Evolutionary conservation across 768 basidiomycete species (phyloP).

Genomic region (Boletus huronensis): DNA sequence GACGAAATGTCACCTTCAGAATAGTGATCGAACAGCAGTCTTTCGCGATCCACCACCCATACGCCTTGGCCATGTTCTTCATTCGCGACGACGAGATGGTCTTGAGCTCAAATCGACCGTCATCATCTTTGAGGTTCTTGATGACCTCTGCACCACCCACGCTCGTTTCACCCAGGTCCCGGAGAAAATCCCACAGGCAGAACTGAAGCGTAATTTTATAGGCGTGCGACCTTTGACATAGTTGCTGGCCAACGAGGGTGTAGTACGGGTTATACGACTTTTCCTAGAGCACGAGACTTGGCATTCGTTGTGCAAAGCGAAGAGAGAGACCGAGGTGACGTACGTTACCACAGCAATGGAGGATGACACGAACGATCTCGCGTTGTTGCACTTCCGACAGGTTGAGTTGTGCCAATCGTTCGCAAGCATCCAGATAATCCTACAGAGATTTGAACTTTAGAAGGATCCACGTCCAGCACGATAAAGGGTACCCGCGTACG

Average conservation of each 20-base stretch:
- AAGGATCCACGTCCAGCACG: neutral
- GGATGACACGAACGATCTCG: constrained; percentile 86
- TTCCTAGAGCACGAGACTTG: constrained; percentile 45
- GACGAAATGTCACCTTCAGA: constrained; percentile 61
- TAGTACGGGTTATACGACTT: constrained; percentile 95
- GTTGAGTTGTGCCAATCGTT: constrained; percentile 78
- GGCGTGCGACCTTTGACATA: constrained; percentile 74
- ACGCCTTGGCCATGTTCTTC: constrained; percentile 76
- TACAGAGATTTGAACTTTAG: constrained; percentile 28
- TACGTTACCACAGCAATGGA: constrained; percentile 92
- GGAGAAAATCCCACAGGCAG: constrained; percentile 94
- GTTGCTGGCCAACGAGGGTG: constrained; percentile 79
- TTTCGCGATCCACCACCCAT: constrained; percentile 93
- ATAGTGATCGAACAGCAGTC: constrained; percentile 70
- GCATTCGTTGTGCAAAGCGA: neutral
- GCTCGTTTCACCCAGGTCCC: constrained; percentile 79
- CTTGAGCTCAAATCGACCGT: constrained; percentile 41
- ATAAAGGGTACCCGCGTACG: constrained; percentile 43
- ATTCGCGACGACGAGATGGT: constrained; percentile 57
- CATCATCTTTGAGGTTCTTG: constrained; percentile 53
- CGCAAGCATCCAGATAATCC: constrained; percentile 97
- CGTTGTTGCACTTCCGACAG: constrained; percentile 89
- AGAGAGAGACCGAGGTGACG: constrained; percentile 13
- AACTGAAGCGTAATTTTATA: constrained; percentile 93
- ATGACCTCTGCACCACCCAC: constrained; percentile 80